phyloP scores from a whole-genome alignment of 2,329 filamentous ascomycete species.

The Colletotrichum incanum region DNA sequence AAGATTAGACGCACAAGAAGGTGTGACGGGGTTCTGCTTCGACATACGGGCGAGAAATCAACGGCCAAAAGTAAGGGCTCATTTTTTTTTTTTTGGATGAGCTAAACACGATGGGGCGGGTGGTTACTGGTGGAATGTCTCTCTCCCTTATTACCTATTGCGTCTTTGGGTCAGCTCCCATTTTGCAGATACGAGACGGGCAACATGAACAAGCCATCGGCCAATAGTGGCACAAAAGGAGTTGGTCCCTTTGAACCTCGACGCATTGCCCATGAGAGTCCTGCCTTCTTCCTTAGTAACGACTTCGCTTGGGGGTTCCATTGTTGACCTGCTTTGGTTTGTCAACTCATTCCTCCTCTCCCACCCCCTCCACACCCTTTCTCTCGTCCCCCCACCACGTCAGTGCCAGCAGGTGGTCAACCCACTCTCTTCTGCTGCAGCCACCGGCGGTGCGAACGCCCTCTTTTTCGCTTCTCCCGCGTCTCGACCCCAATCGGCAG shows the following conservation, averaged over 20 bases:
- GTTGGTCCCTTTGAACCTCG: not conserved
- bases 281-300: not conserved
- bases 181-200: slow-evolving; percentile 29
- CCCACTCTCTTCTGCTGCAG: slow-evolving; percentile 14
- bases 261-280: not conserved
- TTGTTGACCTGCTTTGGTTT: not conserved
- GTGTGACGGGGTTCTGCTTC: slow-evolving; percentile 6
- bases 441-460: slow-evolving; percentile 4
- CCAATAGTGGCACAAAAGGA: slow-evolving; percentile 37
- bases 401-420: slow-evolving; percentile 36
- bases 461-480: not conserved
- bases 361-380: not conserved
- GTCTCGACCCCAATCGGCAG: not conserved
- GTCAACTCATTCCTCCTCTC: not conserved
- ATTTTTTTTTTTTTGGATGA: slow-evolving; percentile 6
- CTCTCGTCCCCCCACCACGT: not conserved
- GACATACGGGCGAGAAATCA: slow-evolving; percentile 10
- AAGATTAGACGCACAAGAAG: slow-evolving; percentile 31
- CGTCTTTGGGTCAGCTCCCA: slow-evolving; percentile 20
- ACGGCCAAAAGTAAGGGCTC: not conserved
- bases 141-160: slow-evolving; percentile 23
- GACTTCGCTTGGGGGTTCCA: not conserved
- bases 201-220: not conserved
- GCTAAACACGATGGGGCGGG: slow-evolving; percentile 3
- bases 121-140: slow-evolving; percentile 10